These are phyloP conservation scores for Podospora tetraspora DNA, from an alignment of 495 filamentous ascomycete genomes.

Conservation along the genomic window DNA sequence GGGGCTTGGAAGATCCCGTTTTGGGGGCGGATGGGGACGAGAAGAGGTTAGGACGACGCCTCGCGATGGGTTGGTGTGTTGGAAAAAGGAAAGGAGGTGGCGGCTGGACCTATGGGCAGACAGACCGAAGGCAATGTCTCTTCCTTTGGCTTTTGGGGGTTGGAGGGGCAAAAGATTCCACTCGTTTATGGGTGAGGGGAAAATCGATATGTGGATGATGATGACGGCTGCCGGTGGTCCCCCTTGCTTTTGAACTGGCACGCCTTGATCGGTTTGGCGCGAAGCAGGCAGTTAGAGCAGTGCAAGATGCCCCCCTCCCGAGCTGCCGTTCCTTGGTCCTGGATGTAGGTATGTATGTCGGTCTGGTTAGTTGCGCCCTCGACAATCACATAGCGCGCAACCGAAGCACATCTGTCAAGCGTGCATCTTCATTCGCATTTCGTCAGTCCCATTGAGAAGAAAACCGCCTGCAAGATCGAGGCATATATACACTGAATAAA, in stretches of 20 bases:
- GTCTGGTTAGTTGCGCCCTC: not conserved
- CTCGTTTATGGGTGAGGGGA: not conserved
- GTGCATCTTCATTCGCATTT: conserved; percentile 27
- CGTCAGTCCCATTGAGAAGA: conserved; percentile 27
- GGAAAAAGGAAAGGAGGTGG: conserved; percentile 10
- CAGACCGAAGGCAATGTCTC: conserved; percentile 16
- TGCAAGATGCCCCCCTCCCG: not conserved
- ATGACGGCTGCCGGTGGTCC: not conserved
- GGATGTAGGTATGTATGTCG: not conserved
- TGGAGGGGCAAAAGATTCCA: not conserved
- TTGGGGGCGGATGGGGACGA: not conserved
- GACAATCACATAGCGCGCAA: not conserved
- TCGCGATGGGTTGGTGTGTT: not conserved
- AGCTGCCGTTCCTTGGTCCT: not conserved
- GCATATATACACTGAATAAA: conserved; percentile 23
- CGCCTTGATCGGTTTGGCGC: not conserved
- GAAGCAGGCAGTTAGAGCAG: not conserved
- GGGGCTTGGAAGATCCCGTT: not conserved
- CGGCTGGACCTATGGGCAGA: not conserved
- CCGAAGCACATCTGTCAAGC: conserved; percentile 5
- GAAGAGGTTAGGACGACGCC: not conserved
- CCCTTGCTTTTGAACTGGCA: not conserved
- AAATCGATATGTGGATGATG: not conserved
- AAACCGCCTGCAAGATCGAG: conserved; percentile 8
- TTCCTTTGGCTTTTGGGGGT: conserved; percentile 26